phyloP scores from a whole-genome alignment of 2,329 filamentous ascomycete species.

The Fonsecaea erecta region DNA sequence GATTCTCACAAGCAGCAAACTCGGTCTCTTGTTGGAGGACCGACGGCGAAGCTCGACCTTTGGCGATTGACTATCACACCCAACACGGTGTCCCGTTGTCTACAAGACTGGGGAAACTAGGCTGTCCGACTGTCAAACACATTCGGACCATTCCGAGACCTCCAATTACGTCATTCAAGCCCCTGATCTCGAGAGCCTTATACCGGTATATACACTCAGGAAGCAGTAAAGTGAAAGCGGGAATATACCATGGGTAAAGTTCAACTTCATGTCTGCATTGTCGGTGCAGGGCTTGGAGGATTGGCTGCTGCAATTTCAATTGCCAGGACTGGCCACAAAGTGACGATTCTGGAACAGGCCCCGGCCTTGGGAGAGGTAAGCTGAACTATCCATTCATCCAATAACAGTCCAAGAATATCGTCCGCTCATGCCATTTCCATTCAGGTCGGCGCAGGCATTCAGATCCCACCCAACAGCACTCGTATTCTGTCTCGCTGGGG shows the following conservation, averaged over 20 bases:
- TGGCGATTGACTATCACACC: too few relatives aligned
- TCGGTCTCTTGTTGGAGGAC: too few relatives aligned
- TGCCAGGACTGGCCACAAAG: conserved; percentile 45
- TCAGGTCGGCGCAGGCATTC: conserved; percentile 44
- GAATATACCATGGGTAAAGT: conserved; percentile 15
- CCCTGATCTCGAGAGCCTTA: neutral
- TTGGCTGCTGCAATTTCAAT: conserved; percentile 49
- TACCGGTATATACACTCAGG: neutral
- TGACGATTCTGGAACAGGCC: conserved; percentile 50
- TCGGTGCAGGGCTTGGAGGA: conserved; percentile 53
- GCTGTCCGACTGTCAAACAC: too few relatives aligned
- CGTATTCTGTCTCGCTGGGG: conserved; percentile 41
- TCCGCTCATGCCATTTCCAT: neutral
- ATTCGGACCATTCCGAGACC: neutral
- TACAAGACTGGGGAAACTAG: too few relatives aligned
- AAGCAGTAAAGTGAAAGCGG: neutral
- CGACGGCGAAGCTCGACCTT: too few relatives aligned
- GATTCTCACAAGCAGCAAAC: too few relatives aligned
- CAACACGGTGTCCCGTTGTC: too few relatives aligned
- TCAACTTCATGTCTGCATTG: conserved; percentile 39
- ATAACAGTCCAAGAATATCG: neutral
- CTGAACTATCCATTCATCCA: neutral
- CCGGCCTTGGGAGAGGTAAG: conserved; percentile 47
- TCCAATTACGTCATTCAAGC: neutral
- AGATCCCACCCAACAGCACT: conserved; percentile 43